Percentiles rank a stretch among this genome's conserved stretches.
These are phyloP conservation scores for Alternaria rosae DNA, from an alignment of 2,329 filamentous ascomycete genomes.

Conservation along the genomic window DNA sequence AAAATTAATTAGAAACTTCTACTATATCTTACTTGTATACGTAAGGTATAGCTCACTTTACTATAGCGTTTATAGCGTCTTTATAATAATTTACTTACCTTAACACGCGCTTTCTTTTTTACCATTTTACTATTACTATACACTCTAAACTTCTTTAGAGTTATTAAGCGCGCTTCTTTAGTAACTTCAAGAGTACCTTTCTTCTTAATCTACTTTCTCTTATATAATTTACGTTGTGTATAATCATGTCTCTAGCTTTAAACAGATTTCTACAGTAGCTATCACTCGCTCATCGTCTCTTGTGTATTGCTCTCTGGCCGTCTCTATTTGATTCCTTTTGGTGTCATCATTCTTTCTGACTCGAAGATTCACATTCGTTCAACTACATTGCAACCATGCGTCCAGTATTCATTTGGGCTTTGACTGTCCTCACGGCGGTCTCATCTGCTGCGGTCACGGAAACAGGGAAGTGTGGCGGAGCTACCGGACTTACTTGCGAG, in stretches of 20 bases:
- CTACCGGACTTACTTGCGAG: neutral
- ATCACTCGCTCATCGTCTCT: neutral
- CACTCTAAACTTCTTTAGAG: constrained; percentile 18
- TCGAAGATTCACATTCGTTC: neutral
- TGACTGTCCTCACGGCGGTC: neutral
- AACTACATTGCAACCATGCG: neutral
- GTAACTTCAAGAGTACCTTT: no score
- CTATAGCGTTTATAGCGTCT: constrained; percentile 1
- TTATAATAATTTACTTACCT: neutral
- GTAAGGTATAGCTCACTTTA: neutral
- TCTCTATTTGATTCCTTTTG: neutral
- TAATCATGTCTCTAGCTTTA: neutral
- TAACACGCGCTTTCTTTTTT: neutral
- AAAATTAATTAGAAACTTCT: no score
- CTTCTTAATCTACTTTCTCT: no score
- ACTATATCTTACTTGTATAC: no score
- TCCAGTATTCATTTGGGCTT: neutral
- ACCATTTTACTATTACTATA: constrained; percentile 16
- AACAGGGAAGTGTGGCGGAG: neutral
- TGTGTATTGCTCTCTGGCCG: neutral
- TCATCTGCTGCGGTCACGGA: neutral
- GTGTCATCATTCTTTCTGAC: constrained; percentile 7
- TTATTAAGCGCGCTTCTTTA: no score
- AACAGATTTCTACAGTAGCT: neutral
- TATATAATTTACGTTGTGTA: no score